Percentiles rank a stretch among this genome's conserved stretches.
Conservation (phyloP, 1,284 basidiomycete species). For the Testicularia cyperi region DNA sequence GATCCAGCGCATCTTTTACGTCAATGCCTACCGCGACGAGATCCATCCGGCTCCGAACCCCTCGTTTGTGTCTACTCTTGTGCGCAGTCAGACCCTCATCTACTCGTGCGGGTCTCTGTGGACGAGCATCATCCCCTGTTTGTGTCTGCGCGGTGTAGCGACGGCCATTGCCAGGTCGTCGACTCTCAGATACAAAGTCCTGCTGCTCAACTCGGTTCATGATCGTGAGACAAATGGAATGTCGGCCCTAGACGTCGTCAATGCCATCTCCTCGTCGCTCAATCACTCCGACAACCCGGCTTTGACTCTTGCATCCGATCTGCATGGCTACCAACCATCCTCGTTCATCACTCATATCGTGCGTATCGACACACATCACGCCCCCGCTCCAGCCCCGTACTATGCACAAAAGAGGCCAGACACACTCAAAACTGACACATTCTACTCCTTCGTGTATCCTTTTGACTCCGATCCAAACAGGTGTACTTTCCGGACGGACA, state of each 20-base stretch:
- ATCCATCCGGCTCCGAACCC: constrained; percentile 84
- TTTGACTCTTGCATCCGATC: neutral
- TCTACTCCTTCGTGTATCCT: constrained; percentile 56
- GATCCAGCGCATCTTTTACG: constrained; percentile 74
- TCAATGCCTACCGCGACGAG: constrained; percentile 72
- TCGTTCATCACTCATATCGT: constrained; percentile 72
- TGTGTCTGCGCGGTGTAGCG: constrained; percentile 80
- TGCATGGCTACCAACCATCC: constrained; percentile 32
- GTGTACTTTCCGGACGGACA: constrained; percentile 24
- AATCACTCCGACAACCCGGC: constrained; percentile 62
- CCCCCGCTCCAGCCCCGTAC: too few species aligned
- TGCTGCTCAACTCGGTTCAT: constrained; percentile 82
- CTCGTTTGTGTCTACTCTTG: constrained; percentile 72
- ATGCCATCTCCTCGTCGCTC: constrained; percentile 72
- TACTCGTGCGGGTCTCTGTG: constrained; percentile 88
- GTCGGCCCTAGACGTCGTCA: constrained; percentile 78
- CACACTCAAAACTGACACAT: too few species aligned
- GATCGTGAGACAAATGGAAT: constrained; percentile 89
- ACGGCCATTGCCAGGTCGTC: constrained; percentile 75
- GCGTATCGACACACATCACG: too few species aligned
- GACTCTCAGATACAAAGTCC: constrained; percentile 74
- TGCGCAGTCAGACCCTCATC: constrained; percentile 72
- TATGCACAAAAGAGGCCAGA: too few species aligned
- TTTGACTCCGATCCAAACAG: too few species aligned
- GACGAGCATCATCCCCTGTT: constrained; percentile 85